Conservation (phyloP, 306 rosid genomes). For the Castanea sativa region DNA sequence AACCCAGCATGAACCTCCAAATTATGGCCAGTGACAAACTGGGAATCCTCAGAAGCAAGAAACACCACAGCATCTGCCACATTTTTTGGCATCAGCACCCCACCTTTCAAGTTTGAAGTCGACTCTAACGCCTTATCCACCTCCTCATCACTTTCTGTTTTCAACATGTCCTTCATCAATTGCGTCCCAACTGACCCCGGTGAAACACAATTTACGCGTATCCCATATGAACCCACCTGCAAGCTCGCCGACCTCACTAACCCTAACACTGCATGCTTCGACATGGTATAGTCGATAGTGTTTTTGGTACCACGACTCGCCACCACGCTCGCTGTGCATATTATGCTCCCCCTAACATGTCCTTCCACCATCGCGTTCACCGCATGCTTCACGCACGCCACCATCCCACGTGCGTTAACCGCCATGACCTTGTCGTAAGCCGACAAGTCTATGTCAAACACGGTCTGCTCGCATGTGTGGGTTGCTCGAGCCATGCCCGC, state of each 20-base stretch:
- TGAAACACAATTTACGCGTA: slow-evolving; percentile 56
- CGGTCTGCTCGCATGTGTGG: slow-evolving; percentile 13
- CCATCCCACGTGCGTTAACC: slow-evolving; percentile 37
- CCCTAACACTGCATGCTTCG: slow-evolving; percentile 56
- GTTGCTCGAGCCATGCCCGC: slow-evolving; percentile 23
- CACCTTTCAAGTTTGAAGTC: slow-evolving; percentile 37
- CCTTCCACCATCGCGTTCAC: slow-evolving; percentile 50
- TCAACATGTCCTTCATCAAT: neutral
- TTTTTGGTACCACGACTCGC: neutral
- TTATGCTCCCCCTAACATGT: slow-evolving; percentile 43
- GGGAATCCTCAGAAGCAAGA: slow-evolving; percentile 29
- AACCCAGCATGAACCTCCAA: slow-evolving; percentile 45
- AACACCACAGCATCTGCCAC: slow-evolving; percentile 49
- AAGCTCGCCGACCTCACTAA: slow-evolving; percentile 40
- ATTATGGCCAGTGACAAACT: slow-evolving; percentile 38
- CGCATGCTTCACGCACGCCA: slow-evolving; percentile 45
- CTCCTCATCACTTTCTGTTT: slow-evolving; percentile 6
- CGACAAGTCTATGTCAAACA: slow-evolving; percentile 40
- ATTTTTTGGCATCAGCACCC: slow-evolving; percentile 26
- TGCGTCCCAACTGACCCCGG: slow-evolving; percentile 45
- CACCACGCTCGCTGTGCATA: slow-evolving; percentile 42
- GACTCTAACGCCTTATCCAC: neutral
- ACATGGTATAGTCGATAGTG: slow-evolving; percentile 32
- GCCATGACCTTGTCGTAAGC: slow-evolving; percentile 20
- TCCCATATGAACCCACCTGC: slow-evolving; percentile 41